These are phyloP conservation scores for Pythium chondricola DNA, from an alignment of 352 stramenopile species.

Conservation along the genomic window DNA sequence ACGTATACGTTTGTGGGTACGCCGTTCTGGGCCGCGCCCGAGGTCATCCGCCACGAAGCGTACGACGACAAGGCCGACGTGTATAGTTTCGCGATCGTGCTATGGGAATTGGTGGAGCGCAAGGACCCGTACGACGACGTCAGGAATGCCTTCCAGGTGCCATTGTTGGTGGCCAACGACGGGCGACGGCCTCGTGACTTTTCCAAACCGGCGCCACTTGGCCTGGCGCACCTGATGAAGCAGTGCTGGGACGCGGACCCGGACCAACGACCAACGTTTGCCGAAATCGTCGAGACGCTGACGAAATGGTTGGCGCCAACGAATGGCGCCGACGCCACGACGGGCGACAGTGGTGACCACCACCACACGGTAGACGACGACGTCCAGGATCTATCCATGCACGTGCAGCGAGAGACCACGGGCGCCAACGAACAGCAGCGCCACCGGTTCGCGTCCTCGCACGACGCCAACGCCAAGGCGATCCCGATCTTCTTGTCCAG, in stretches of 20 bases:
- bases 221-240: slow-evolving; percentile 63
- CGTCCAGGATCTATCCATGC: slow-evolving; percentile 37
- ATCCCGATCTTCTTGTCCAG: slow-evolving; percentile 58
- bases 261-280: slow-evolving; percentile 58
- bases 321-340: no score
- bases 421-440: slow-evolving; percentile 38
- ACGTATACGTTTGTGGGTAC: slow-evolving; percentile 72
- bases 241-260: slow-evolving; percentile 70
- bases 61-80: slow-evolving; percentile 76
- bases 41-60: slow-evolving; percentile 70
- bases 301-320: slow-evolving; percentile 41
- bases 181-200: slow-evolving; percentile 50
- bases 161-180: slow-evolving; percentile 62
- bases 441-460: slow-evolving; percentile 54
- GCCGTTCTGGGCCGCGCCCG: slow-evolving; percentile 69
- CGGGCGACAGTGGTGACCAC: no score
- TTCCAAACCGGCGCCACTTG: slow-evolving; percentile 37
- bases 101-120: slow-evolving; percentile 73
- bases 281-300: slow-evolving; percentile 50
- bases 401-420: slow-evolving; percentile 46
- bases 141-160: slow-evolving; percentile 77
- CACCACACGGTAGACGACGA: slow-evolving; percentile 12
- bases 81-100: slow-evolving; percentile 68
- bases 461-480: slow-evolving; percentile 48
- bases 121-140: slow-evolving; percentile 66